Base-by-base conservation (phyloP, 108 stramenopile species). In the Chaetoceros tenuissimus region DNA sequence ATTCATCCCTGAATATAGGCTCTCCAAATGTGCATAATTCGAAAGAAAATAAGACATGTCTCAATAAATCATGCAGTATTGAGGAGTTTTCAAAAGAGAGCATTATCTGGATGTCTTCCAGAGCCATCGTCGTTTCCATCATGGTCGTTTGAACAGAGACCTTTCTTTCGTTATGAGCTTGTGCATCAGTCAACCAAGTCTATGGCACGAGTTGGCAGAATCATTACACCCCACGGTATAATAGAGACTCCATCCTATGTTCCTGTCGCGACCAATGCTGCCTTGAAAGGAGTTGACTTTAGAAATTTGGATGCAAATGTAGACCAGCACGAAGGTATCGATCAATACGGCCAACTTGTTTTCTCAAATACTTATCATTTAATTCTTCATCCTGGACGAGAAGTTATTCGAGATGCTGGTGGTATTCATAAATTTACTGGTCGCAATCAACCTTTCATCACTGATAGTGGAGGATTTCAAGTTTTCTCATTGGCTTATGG, bases 281-380 rank as follows among this genome's bases (percentile, higher is more conserved):
- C 90, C 3, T 69, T 94, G 28, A 76, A 76, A 53, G 75, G 70
- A 18, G 48, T 71, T 2, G 57, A 55, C 44, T 50, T 61, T 31
- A 17, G 27, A 21, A 16, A 30, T 7, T 3, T 18, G n/a, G 59
- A 60, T 50, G 87, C 87, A 59, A 82, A 81, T 13, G 88, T 90
- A 0, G 85, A 86, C 46, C 80, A 84, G 54, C 82, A 77, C 7
- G 68, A 75, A 26, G 95, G 87, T 46, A 78, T 82, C 60, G 51
- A 64, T 2, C 57, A 77, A 18, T 81, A 78, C 0, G 89, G 89
- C 50, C 88, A 95, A 55, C 60, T 97, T 17, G 75, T 92, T 5
- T 97, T 97, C 68, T 74, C 85, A 60, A 97, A 97, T 73, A 94
- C 96, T 3, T 97, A 97, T 59, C 96, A 97, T 70, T 51, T 97